Base-by-base conservation (phyloP, 768 basidiomycete genomes). In the Panaeolus cyanescens region DNA sequence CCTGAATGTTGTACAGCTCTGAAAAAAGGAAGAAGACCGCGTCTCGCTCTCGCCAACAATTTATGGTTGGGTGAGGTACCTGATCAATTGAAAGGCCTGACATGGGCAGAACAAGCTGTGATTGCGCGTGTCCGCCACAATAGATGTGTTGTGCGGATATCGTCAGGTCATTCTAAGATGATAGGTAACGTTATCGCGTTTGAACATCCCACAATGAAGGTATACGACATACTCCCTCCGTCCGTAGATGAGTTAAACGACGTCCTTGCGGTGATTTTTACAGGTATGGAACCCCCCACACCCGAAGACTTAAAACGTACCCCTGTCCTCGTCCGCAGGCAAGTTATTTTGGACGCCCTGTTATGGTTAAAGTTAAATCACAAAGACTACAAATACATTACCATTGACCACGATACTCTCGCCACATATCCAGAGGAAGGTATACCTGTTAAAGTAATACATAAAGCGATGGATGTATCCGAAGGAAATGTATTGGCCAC, bases 31-130 rank as follows among this genome's bases (percentile, higher is more conserved):
- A 33, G 13, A 33, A 33, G 7, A 6, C 32, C 32, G 13, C 6
- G 13, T 6, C 13, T 33, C 13, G 17, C 75, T 9, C 55, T 79
- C 9, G 74, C 72, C 2, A 74, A 73, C 57, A 72, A 72, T 3
- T 54, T 75, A 1, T 79, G 77, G 76, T 7, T 79, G 5, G 78
- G 78, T 12, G 64, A 71, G 15, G 67, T 76, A 1, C 78, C 75
- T 4, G 5, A 42, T 7, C 62, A 65, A 17, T 60, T 79, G 4
- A n/a, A 57, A 19, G 40, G 40, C 8, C 57, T 79, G 1, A 69
- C 37, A 0, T 74, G 67, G 39, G 62, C 63, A 4, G 77, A 79
- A 59, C 64, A 71, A 39, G 5, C 71, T 12, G 25, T 75, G 37
- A 66, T 75, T 5, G 61, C 71, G 15, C 42, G 66, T 2, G 65